These are phyloP conservation scores for Erythrobasidium hasegawianum DNA, from an alignment of 1,284 basidiomycete species.

Conservation along the genomic window DNA sequence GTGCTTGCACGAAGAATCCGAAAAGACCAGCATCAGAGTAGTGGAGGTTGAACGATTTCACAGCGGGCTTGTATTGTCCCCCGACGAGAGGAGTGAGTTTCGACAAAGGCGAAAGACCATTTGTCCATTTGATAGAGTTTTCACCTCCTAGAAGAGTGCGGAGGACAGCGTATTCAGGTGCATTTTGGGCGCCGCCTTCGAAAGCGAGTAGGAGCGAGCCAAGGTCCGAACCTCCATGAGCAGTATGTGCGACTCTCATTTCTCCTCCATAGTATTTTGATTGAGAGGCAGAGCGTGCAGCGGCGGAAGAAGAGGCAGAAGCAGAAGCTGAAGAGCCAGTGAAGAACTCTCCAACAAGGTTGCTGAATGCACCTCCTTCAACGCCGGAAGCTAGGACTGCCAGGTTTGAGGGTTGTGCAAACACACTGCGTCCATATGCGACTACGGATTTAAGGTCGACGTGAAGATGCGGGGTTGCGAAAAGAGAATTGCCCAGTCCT, in stretches of 20 bases:
- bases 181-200: constrained; percentile 55
- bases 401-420: constrained; percentile 67
- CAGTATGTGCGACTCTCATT: constrained; percentile 65
- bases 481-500: constrained; percentile 83
- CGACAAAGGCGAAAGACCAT: constrained; percentile 66
- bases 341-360: constrained; percentile 69
- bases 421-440: constrained; percentile 65
- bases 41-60: constrained; percentile 69
- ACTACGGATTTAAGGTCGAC: constrained; percentile 64
- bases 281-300: constrained; percentile 50
- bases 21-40: constrained; percentile 88
- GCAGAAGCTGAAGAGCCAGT: constrained; percentile 51
- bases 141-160: constrained; percentile 66
- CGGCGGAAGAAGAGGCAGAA: constrained; percentile 50
- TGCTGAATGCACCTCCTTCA: constrained; percentile 61
- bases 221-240: constrained; percentile 61
- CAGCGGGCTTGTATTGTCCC: constrained; percentile 43
- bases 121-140: constrained; percentile 77
- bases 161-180: constrained; percentile 70
- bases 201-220: constrained; percentile 46
- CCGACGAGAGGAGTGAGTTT: constrained; percentile 52
- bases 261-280: constrained; percentile 80
- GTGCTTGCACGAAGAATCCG: constrained; percentile 68
- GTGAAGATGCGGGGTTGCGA: constrained; percentile 65
- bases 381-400: constrained; percentile 83